These are phyloP conservation scores for Termitomyces sp. DNA, from an alignment of 768 basidiomycete genomes.

Conservation along the genomic window DNA sequence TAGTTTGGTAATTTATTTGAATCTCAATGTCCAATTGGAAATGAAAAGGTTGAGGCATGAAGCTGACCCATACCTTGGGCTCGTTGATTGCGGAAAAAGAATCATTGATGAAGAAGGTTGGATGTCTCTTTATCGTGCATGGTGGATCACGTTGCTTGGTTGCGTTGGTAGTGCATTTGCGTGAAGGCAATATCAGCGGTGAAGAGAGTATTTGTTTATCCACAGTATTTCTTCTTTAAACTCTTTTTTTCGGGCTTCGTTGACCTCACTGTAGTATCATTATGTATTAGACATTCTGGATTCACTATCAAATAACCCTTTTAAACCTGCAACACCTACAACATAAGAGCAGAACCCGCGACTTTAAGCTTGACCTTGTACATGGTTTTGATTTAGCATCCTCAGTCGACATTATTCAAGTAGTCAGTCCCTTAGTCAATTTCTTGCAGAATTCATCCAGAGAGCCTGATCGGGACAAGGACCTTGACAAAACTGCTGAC, in stretches of 20 bases:
- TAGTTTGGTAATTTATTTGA: neutral
- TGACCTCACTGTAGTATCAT: neutral
- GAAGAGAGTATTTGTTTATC: neutral
- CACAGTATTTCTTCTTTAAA: neutral
- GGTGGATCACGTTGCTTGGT: conserved; percentile 77
- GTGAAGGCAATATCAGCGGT: conserved; percentile 15
- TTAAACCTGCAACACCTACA: too few relatives aligned
- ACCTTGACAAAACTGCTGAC: neutral
- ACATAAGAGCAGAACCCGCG: neutral
- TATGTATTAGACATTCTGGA: neutral
- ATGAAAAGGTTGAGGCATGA: conserved; percentile 61
- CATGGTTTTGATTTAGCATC: neutral
- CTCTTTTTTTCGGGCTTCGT: neutral
- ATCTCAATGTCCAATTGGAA: conserved; percentile 2
- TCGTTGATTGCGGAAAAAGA: conserved; percentile 69
- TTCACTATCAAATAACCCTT: neutral
- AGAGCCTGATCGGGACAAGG: neutral
- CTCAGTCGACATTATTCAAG: neutral
- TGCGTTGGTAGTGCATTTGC: conserved; percentile 52
- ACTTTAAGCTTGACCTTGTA: neutral
- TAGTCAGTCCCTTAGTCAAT: too few relatives aligned
- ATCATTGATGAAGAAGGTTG: conserved; percentile 79
- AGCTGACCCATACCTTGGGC: conserved; percentile 71
- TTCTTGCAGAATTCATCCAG: neutral
- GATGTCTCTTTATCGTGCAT: conserved; percentile 69